A percentile compares a stretch with the other conserved stretches of the same genome.
Evolutionary conservation across 768 basidiomycete species (phyloP).

Genomic region (Guyanaporus albipodus): DNA sequence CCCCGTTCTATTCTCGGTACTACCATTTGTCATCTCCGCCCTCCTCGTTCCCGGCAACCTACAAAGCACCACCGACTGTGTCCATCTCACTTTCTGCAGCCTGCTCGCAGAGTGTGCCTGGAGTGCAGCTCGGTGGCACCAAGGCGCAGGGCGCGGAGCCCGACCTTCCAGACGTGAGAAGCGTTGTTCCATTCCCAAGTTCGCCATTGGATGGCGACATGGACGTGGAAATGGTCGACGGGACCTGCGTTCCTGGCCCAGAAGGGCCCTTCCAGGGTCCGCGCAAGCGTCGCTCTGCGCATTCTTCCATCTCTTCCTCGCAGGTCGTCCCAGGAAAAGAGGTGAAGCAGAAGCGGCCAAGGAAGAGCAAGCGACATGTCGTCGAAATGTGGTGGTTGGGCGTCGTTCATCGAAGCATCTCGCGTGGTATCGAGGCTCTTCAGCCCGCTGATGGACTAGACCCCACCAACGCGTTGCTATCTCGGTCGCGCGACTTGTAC

Average conservation of each 20-base stretch:
- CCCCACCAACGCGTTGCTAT: not conserved
- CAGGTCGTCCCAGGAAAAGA: conserved; percentile 13
- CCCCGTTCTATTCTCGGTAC: conserved; percentile 4
- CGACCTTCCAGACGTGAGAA: conserved; percentile 29
- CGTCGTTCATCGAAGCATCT: conserved; percentile 35
- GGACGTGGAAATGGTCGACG: conserved; percentile 30
- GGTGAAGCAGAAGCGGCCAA: conserved; percentile 29
- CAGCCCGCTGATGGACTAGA: conserved; percentile 1
- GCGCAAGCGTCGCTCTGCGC: conserved; percentile 34
- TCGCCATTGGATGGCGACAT: conserved; percentile 19
- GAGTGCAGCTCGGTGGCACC: not conserved
- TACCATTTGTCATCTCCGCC: conserved; percentile 2
- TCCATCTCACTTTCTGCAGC: conserved; percentile 37
- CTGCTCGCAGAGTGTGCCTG: conserved; percentile 20
- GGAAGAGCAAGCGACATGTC: conserved; percentile 30
- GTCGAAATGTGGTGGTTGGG: conserved; percentile 37
- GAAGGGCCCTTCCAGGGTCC: conserved; percentile 5
- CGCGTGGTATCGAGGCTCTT: conserved; percentile 20
- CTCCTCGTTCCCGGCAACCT: conserved; percentile 21
- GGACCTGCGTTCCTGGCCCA: conserved; percentile 11
- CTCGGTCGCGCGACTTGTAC: conserved; percentile 11
- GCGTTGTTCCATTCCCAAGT: conserved; percentile 37
- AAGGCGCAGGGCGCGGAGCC: conserved; percentile 7
- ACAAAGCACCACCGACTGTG: conserved; percentile 37
- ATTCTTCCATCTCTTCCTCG: conserved; percentile 27